phyloP scores from a whole-genome alignment of 2,329 filamentous ascomycete species.

The Trichoderma gracile region DNA sequence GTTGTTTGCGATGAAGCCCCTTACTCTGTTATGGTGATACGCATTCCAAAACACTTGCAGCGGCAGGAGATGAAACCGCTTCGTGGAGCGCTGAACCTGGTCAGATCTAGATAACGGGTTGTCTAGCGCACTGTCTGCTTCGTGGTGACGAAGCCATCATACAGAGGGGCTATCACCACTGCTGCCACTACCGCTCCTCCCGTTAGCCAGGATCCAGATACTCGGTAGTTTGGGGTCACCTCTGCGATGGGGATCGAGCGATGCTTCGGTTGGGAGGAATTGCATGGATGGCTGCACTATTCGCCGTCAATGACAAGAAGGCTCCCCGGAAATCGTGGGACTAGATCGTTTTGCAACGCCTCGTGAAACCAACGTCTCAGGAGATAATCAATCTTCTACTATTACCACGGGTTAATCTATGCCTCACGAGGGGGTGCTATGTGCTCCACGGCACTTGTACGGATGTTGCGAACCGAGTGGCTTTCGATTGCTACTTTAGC shows the following conservation, averaged over 20 bases:
- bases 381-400: no score
- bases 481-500: constrained; percentile 19
- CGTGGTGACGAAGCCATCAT: not conserved
- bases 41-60: not conserved
- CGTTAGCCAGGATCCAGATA: not conserved
- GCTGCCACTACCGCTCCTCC: not conserved
- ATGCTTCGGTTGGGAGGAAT: no score
- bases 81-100: not conserved
- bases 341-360: no score
- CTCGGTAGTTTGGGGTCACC: no score
- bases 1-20: not conserved
- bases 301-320: no score
- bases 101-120: not conserved
- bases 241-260: no score
- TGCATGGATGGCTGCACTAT: no score
- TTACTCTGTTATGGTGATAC: constrained; percentile 11
- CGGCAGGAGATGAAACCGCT: not conserved
- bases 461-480: not conserved
- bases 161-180: not conserved
- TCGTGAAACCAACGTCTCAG: not conserved
- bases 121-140: not conserved
- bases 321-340: no score
- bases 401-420: not conserved
- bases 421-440: not conserved
- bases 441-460: not conserved